Percentiles rank a stretch among this genome's conserved stretches.
These are phyloP conservation scores for Lenzites betulinus DNA, from an alignment of 768 basidiomycete genomes.

Conservation along the genomic window DNA sequence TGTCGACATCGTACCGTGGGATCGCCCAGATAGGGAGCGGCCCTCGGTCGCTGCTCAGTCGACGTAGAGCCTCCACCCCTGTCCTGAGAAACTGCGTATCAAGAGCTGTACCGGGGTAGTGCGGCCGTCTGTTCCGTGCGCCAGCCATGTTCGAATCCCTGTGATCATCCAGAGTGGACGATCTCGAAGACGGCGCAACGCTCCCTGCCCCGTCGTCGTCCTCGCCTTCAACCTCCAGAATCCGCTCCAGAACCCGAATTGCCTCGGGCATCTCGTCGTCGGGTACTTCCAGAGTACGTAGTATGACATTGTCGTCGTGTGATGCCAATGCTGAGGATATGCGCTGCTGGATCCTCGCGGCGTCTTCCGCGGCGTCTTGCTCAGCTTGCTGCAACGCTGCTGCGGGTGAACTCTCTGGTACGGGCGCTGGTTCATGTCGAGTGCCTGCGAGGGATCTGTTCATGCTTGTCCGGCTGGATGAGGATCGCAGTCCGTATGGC, in stretches of 20 bases:
- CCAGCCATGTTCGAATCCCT: neutral
- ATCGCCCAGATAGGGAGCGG: constrained; percentile 70
- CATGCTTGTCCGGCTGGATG: constrained; percentile 37
- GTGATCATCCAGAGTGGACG: neutral
- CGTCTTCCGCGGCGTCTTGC: no score
- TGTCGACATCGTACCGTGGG: constrained; percentile 78
- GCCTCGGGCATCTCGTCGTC: constrained; percentile 78
- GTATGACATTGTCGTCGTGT: constrained; percentile 63
- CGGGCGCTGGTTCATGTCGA: no score
- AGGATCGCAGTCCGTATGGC: constrained; percentile 39
- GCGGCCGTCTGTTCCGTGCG: constrained; percentile 17
- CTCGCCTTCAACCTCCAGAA: constrained; percentile 51
- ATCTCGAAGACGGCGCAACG: constrained; percentile 18
- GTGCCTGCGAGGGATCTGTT: constrained; percentile 23
- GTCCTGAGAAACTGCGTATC: constrained; percentile 72
- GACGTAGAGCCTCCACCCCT: constrained; percentile 68
- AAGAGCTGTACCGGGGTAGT: constrained; percentile 57
- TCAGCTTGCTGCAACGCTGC: no score
- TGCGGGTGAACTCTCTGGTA: no score
- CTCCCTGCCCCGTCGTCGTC: constrained; percentile 10
- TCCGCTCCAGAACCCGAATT: constrained; percentile 77
- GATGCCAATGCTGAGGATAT: constrained; percentile 59
- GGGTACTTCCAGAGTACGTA: constrained; percentile 62
- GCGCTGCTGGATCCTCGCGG: constrained; percentile 54
- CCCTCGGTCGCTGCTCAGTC: constrained; percentile 47